Conservation (phyloP, 345 rosid species). For the Syzygium grande region DNA sequence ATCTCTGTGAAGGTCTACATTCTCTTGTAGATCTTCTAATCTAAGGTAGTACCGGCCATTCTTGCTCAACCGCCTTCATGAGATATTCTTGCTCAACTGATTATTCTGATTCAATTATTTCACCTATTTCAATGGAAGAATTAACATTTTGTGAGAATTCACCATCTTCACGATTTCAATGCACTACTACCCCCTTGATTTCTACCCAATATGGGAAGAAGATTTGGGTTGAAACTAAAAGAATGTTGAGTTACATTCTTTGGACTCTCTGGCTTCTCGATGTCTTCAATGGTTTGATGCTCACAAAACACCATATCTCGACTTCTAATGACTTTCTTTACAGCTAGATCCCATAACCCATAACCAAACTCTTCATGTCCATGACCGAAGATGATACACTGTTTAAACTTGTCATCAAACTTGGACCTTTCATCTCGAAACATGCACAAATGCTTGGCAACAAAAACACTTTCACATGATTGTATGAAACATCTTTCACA, state of each 20-base stretch:
- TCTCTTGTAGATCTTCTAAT: background rate
- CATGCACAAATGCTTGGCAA: background rate
- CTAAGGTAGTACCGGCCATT: no score
- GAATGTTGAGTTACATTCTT: background rate
- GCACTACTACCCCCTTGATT: background rate
- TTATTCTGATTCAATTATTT: no score
- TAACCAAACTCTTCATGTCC: background rate
- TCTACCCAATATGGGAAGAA: no score
- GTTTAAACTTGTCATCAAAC: background rate
- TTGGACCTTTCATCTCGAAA: background rate
- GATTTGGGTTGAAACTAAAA: background rate
- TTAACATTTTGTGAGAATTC: background rate
- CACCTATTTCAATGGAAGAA: background rate
- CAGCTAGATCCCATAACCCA: background rate
- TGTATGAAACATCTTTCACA: no score
- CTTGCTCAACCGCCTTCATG: background rate
- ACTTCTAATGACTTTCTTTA: background rate
- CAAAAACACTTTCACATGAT: background rate
- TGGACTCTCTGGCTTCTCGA: no score
- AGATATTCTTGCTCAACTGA: no score
- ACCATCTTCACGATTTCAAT: background rate
- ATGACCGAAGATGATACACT: background rate
- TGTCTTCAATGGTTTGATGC: background rate
- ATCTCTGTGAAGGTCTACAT: no score
- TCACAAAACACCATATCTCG: background rate